Evolutionary conservation across 2,329 filamentous ascomycete species (phyloP).

Genomic region (Didymella lethalis): DNA sequence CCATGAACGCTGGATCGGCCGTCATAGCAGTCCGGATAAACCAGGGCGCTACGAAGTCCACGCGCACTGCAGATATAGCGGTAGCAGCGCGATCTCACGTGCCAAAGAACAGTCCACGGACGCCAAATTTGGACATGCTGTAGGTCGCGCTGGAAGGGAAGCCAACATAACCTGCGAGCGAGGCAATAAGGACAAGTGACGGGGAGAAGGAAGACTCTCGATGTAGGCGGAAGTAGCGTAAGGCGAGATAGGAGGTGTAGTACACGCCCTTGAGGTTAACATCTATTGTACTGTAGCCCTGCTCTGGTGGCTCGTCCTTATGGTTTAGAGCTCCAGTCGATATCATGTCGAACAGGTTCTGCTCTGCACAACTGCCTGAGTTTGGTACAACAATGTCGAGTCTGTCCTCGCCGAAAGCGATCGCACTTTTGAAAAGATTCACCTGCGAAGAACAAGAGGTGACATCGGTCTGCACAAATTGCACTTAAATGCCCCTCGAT

Average conservation of each 20-base stretch:
- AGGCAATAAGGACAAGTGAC: constrained; percentile 33
- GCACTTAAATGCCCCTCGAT: constrained; percentile 30
- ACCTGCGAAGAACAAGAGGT: constrained; percentile 40
- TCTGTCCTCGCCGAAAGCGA: constrained; percentile 33
- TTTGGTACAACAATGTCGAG: constrained; percentile 45
- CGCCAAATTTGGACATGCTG: constrained; percentile 39
- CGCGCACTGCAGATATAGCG: constrained; percentile 23
- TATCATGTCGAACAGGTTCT: constrained; percentile 37
- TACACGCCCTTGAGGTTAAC: constrained; percentile 38
- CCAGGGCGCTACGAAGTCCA: constrained; percentile 43
- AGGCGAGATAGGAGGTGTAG: constrained; percentile 36
- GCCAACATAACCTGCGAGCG: constrained; percentile 36
- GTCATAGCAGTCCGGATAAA: constrained; percentile 37
- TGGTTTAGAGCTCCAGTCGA: constrained; percentile 17
- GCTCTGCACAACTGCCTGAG: constrained; percentile 40
- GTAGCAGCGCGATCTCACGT: constrained; percentile 28
- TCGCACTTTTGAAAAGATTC: constrained; percentile 42
- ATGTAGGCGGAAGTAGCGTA: constrained; percentile 38
- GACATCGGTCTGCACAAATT: constrained; percentile 45
- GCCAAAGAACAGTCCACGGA: constrained; percentile 38
- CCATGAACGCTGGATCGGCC: constrained; percentile 15
- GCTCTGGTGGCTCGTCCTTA: constrained; percentile 27
- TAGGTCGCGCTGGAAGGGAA: constrained; percentile 36
- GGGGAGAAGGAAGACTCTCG: constrained; percentile 28
- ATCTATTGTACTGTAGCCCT: constrained; percentile 26